Evolutionary conservation across 257 asterid genomes (phyloP).

Genomic region (Fraxinus americana): DNA sequence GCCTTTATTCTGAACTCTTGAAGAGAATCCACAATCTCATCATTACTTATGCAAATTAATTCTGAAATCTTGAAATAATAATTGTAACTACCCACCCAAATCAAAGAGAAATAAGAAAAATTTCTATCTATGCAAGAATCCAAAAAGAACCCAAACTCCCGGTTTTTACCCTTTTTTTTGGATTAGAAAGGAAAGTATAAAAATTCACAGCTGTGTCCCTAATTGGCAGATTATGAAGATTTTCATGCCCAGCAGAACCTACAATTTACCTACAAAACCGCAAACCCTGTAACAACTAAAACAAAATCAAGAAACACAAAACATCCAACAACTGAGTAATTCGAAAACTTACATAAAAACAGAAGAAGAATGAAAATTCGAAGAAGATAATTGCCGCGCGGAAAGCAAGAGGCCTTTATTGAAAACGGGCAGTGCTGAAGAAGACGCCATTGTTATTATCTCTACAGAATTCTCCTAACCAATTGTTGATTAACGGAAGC

Average conservation of each 20-base stretch:
- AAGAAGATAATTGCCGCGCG: constrained; percentile 32
- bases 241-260: neutral
- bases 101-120: neutral
- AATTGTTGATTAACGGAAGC: neutral
- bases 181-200: neutral
- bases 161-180: neutral
- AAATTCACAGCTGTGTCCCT: neutral
- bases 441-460: constrained; percentile 42
- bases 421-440: constrained; percentile 39
- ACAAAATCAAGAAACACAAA: neutral
- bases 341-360: constrained; percentile 38
- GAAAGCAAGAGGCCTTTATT: constrained; percentile 37
- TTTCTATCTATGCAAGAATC: neutral
- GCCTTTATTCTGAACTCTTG: neutral
- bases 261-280: neutral
- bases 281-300: neutral
- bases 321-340: neutral
- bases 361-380: constrained; percentile 38
- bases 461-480: neutral
- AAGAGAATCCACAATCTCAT: neutral
- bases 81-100: neutral
- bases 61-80: constrained; percentile 4
- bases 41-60: neutral
- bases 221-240: neutral
- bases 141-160: neutral